A percentile compares a stretch with the other conserved stretches of the same genome.
Conservation (phyloP, 2,329 filamentous ascomycete genomes). For the Sporothrix euskadiensis region DNA sequence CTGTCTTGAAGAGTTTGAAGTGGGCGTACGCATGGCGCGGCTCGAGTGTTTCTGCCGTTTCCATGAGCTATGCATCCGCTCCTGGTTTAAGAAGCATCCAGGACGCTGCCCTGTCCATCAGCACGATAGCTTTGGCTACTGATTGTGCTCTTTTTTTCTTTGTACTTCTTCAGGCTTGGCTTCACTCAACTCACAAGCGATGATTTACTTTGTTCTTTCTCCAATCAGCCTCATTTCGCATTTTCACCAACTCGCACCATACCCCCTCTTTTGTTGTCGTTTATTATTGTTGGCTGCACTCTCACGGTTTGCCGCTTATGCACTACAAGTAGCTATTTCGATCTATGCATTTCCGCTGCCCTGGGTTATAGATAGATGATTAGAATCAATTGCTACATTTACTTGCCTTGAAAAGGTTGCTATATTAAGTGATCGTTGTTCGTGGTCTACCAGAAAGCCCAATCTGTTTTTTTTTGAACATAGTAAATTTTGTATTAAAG, state of each 20-base stretch:
- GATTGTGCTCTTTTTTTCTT: neutral
- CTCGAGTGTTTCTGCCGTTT: conserved; percentile 68
- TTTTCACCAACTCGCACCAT: neutral
- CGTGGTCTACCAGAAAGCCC: neutral
- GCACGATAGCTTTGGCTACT: conserved; percentile 61
- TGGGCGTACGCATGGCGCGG: conserved; percentile 63
- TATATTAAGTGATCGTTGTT: too few relatives aligned
- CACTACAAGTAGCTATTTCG: neutral
- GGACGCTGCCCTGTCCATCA: conserved; percentile 67
- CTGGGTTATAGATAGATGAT: neutral
- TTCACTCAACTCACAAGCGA: neutral
- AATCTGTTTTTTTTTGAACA: neutral
- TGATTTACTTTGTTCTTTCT: neutral
- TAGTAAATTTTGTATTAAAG: neutral
- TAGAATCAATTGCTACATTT: too few relatives aligned
- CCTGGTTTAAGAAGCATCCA: conserved; percentile 64
- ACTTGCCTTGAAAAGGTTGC: too few relatives aligned
- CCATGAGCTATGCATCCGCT: conserved; percentile 60
- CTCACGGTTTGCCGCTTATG: neutral
- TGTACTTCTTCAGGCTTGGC: neutral
- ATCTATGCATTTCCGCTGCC: neutral
- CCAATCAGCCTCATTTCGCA: neutral
- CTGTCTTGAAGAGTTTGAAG: conserved; percentile 66
- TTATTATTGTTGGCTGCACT: neutral
- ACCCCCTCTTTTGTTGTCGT: neutral